These are phyloP conservation scores for Oxytropis ochrocephala DNA, from an alignment of 306 rosid genomes.

Conservation along the genomic window DNA sequence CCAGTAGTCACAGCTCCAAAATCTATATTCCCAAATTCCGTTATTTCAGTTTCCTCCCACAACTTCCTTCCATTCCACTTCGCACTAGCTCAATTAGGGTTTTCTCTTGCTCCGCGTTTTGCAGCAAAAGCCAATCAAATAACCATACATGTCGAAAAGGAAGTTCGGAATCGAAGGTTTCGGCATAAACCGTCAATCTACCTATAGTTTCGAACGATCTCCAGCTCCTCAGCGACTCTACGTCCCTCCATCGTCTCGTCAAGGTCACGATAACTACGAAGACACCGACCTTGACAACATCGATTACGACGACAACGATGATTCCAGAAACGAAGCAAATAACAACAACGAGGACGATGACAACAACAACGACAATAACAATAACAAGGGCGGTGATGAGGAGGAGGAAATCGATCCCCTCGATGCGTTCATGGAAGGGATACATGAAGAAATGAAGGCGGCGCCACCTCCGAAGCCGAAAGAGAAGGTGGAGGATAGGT, in stretches of 20 bases:
- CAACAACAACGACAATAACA: background rate
- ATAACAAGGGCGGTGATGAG: slow-evolving; percentile 13
- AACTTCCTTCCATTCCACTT: background rate
- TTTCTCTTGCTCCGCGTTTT: background rate
- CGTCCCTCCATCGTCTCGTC: slow-evolving; percentile 85
- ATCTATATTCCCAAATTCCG: background rate
- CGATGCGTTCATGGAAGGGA: slow-evolving; percentile 95
- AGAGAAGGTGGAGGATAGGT: slow-evolving; percentile 69
- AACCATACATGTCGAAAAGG: slow-evolving; percentile 72
- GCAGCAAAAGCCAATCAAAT: background rate
- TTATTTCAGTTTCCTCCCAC: background rate
- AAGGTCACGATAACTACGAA: slow-evolving; percentile 71
- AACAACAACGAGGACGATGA: background rate
- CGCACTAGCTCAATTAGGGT: slow-evolving; percentile 27
- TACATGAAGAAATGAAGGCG: slow-evolving; percentile 80
- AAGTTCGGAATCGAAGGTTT: slow-evolving; percentile 92
- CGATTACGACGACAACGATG: slow-evolving; percentile 51
- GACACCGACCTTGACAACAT: slow-evolving; percentile 78
- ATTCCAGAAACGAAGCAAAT: slow-evolving; percentile 20
- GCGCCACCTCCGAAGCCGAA: slow-evolving; percentile 66
- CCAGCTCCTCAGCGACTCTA: slow-evolving; percentile 77
- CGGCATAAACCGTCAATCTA: slow-evolving; percentile 81
- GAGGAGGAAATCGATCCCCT: slow-evolving; percentile 83
- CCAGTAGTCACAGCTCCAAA: background rate
- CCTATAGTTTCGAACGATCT: slow-evolving; percentile 80